Evolutionary conservation across 768 basidiomycete species (phyloP), one percentile per base, ranked within the genome.

Genomic region (Crucibulum laeve): DNA sequence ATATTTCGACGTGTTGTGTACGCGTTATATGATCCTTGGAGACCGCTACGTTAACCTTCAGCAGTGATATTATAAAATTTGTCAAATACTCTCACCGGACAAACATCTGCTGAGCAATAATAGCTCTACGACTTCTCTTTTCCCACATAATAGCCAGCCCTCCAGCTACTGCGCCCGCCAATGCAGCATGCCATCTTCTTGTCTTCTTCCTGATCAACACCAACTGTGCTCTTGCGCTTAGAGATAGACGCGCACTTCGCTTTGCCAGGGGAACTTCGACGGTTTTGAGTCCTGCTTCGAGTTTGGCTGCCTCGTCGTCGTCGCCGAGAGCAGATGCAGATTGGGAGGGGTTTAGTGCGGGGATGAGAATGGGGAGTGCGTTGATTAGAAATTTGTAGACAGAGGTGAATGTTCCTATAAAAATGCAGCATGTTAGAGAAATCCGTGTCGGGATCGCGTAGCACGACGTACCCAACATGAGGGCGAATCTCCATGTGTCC

Each of bases 21-120:
- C 5, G 80, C 75, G 55, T 94, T 95, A 59, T 88, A 95, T 1
- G 84, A 80, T 1, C 91, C 93, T 61, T 97, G 94, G 5, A 97
- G 69, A 2, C 94, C 93, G 37, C 92, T 91, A 42, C 19, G 39
- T 23, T 42, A 18, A 34, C 25, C 25, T 15, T 17, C 38, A 25
- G 21, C 17, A 41, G 5, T 45, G 34, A 1, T 4, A 30, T 24
- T 38, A n/a, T n/a, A 7, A 11, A 28, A 2, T 7, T 21, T 5
- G 5, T 10, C 4, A 45, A n/a, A 10, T 40, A 39, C 22, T 67
- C 81, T 39, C 44, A 82, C 90, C 91, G 79, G 40, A 95, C 91
- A 64, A 95, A 90, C 53, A 93, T 58, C 62, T 94, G 92, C 54
- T 94, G 91, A 0, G 86, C 86, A 49, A 93, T 86, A 14, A 77